phyloP scores from a whole-genome alignment of 768 basidiomycete genomes.

The Leccinum aurantiacum region DNA sequence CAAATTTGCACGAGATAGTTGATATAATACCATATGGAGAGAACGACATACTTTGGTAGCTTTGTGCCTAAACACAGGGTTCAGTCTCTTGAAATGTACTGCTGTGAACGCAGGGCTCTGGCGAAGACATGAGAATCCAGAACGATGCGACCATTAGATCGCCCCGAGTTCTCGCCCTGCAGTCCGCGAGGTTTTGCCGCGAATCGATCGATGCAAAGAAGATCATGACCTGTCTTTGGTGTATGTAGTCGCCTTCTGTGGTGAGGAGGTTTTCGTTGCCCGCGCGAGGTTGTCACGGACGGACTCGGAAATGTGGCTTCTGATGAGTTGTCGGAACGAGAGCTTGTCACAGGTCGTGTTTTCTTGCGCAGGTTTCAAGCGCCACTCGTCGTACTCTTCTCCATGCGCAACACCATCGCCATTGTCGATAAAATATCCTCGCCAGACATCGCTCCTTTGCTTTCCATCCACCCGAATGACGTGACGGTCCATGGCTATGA shows the following conservation, averaged over 20 bases:
- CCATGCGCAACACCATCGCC: slow-evolving; percentile 5
- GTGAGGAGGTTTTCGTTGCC: slow-evolving; percentile 51
- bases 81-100: slow-evolving; percentile 46
- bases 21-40: not conserved
- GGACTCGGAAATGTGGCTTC: slow-evolving; percentile 50
- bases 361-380: too few species aligned
- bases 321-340: slow-evolving; percentile 13
- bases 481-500: slow-evolving; percentile 23
- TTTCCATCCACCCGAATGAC: slow-evolving; percentile 52
- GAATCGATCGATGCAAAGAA: not conserved
- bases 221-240: slow-evolving; percentile 25
- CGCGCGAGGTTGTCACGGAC: slow-evolving; percentile 50
- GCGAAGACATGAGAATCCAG: not conserved
- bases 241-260: slow-evolving; percentile 45
- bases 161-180: slow-evolving; percentile 40
- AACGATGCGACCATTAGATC: not conserved
- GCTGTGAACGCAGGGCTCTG: slow-evolving; percentile 55
- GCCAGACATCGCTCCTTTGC: slow-evolving; percentile 32
- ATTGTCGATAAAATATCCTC: slow-evolving; percentile 23
- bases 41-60: slow-evolving; percentile 44
- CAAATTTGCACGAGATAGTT: slow-evolving; percentile 35
- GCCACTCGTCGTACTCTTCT: not conserved
- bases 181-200: slow-evolving; percentile 4
- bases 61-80: slow-evolving; percentile 53
- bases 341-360: too few species aligned